These are phyloP conservation scores for Penicillium subrubescens DNA, from an alignment of 495 filamentous ascomycete genomes.

Conservation along the genomic window DNA sequence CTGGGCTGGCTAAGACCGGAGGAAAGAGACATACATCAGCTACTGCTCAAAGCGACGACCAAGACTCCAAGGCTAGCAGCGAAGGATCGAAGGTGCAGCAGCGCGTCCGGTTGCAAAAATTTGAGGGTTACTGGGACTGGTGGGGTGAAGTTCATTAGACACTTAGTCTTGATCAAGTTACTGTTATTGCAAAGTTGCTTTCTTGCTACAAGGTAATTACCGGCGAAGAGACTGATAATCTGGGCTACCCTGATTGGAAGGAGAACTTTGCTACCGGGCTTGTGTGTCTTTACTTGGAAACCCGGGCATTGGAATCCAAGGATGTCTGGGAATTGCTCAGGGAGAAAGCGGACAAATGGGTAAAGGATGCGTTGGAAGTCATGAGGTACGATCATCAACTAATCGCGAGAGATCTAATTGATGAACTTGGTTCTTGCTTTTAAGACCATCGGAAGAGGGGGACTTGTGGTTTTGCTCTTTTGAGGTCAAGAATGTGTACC, in stretches of 20 bases:
- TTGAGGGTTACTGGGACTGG: conserved; percentile 10
- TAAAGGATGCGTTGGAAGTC: neutral
- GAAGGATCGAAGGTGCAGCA: neutral
- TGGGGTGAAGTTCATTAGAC: neutral
- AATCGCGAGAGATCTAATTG: neutral
- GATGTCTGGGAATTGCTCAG: neutral
- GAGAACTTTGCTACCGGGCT: neutral
- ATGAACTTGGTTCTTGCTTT: neutral
- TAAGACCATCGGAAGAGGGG: neutral
- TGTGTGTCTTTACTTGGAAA: neutral
- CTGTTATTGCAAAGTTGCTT: neutral
- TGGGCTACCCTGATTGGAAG: neutral
- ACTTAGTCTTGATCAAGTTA: neutral
- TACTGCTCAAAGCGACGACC: neutral
- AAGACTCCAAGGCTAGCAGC: neutral
- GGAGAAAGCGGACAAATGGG: neutral
- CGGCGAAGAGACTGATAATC: neutral
- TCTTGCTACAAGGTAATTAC: neutral
- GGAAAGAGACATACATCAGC: neutral
- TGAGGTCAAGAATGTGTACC: neutral
- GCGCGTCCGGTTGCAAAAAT: conserved; percentile 5
- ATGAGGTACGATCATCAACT: neutral
- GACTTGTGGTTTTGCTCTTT: neutral
- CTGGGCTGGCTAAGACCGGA: neutral
- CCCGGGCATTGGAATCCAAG: neutral